phyloP scores from a whole-genome alignment of 1,284 basidiomycete genomes.

The Coniferiporia sulphurascens region DNA sequence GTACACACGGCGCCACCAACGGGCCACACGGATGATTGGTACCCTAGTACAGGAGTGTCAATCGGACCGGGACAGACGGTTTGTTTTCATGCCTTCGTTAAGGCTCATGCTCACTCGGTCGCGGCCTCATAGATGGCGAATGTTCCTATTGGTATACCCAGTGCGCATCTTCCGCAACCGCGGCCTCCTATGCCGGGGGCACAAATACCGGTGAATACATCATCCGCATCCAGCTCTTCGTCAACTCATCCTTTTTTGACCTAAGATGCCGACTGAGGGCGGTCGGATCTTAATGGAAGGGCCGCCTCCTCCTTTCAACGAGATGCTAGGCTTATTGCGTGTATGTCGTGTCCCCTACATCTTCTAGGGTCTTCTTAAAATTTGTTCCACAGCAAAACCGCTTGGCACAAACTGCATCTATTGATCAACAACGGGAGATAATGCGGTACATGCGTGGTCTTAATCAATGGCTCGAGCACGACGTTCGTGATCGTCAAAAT shows the following conservation, averaged over 20 bases:
- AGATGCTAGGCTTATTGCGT: slow-evolving; percentile 55
- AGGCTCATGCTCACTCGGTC: neutral
- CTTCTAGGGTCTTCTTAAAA: slow-evolving; percentile 5
- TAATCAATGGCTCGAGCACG: slow-evolving; percentile 69
- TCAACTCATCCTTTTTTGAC: neutral
- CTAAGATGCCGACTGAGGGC: slow-evolving; percentile 19
- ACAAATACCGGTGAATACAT: slow-evolving; percentile 3
- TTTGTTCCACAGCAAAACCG: slow-evolving; percentile 58
- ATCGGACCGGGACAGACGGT: neutral
- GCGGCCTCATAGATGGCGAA: slow-evolving; percentile 1
- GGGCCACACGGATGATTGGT: neutral
- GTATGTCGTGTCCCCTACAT: slow-evolving; percentile 33
- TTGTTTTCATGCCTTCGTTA: neutral
- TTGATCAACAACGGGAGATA: slow-evolving; percentile 71
- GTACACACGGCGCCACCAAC: slow-evolving; percentile 11
- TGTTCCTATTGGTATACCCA: neutral
- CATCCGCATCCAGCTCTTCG: neutral
- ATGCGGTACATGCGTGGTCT: slow-evolving; percentile 69
- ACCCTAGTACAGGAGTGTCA: neutral
- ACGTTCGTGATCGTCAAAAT: slow-evolving; percentile 67
- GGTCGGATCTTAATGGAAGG: neutral
- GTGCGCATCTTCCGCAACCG: neutral
- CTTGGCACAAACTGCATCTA: slow-evolving; percentile 61
- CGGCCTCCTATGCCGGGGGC: neutral
- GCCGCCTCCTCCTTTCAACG: slow-evolving; percentile 18